Evolutionary conservation across 2,329 filamentous ascomycete genomes (phyloP).

Genomic region (Pseudogymnoascus sp.): DNA sequence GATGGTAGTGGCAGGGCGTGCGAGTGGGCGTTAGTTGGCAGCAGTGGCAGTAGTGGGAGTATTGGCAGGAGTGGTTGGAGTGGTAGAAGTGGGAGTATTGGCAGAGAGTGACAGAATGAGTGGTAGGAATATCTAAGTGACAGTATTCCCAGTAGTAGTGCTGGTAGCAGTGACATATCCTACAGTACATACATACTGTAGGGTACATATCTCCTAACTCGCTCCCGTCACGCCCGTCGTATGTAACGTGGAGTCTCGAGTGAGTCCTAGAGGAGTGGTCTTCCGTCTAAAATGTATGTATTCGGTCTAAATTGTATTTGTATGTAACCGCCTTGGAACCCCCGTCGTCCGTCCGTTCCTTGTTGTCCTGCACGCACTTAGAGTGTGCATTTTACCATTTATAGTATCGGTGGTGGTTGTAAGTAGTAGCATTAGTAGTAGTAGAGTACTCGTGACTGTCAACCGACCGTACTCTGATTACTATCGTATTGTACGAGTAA

Average conservation of each 20-base stretch:
- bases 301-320: background rate
- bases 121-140: background rate
- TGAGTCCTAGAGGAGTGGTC: no score
- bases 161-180: background rate
- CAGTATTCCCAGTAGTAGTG: background rate
- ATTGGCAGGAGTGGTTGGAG: no score
- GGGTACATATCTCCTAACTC: background rate
- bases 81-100: background rate
- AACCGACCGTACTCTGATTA: background rate
- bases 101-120: background rate
- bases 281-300: no score
- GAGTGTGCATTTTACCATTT: background rate
- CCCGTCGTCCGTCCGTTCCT: background rate
- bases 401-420: background rate
- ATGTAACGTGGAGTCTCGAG: background rate
- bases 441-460: background rate
- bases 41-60: background rate
- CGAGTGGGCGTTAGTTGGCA: background rate
- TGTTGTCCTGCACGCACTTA: background rate
- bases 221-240: background rate
- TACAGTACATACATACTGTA: background rate
- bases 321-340: background rate
- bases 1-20: background rate
- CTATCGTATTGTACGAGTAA: background rate
- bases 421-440: no score